phyloP scores from a whole-genome alignment of 495 filamentous ascomycete species.

The Neurospora terricola region DNA sequence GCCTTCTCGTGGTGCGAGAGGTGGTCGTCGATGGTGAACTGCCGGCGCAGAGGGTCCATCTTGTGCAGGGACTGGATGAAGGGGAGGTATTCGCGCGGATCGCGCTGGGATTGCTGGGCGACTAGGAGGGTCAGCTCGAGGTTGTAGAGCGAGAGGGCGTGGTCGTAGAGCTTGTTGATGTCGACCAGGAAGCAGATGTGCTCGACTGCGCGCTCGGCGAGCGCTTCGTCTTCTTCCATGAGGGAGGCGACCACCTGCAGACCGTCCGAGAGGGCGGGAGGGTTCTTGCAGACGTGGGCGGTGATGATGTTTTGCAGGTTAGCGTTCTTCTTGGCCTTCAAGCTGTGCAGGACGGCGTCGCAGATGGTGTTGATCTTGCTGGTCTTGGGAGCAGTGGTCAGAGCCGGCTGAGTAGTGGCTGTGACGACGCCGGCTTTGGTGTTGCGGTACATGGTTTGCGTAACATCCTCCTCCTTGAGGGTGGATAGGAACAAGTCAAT shows the following conservation, averaged over 20 bases:
- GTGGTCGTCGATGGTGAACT: constrained; percentile 82
- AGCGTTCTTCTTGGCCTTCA: constrained; percentile 52
- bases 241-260: constrained; percentile 66
- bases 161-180: constrained; percentile 85
- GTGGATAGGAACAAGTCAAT: constrained; percentile 91
- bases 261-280: constrained; percentile 82
- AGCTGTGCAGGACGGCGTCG: constrained; percentile 63
- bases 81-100: constrained; percentile 90
- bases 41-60: constrained; percentile 53
- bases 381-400: constrained; percentile 15
- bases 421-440: constrained; percentile 40
- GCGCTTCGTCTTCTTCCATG: constrained; percentile 52
- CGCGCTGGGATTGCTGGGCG: constrained; percentile 91
- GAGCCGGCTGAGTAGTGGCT: constrained; percentile 11
- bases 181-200: constrained; percentile 97
- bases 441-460: constrained; percentile 86
- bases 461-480: constrained; percentile 85
- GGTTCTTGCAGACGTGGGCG: constrained; percentile 84
- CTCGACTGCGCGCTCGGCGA: constrained; percentile 77
- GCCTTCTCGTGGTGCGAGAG: constrained; percentile 69
- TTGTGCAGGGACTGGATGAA: constrained; percentile 81
- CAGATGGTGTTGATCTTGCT: constrained; percentile 81
- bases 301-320: constrained; percentile 90
- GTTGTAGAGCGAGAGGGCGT: constrained; percentile 82
- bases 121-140: constrained; percentile 82